phyloP scores from a whole-genome alignment of 2,329 filamentous ascomycete species.

The Cordyceps javanica region DNA sequence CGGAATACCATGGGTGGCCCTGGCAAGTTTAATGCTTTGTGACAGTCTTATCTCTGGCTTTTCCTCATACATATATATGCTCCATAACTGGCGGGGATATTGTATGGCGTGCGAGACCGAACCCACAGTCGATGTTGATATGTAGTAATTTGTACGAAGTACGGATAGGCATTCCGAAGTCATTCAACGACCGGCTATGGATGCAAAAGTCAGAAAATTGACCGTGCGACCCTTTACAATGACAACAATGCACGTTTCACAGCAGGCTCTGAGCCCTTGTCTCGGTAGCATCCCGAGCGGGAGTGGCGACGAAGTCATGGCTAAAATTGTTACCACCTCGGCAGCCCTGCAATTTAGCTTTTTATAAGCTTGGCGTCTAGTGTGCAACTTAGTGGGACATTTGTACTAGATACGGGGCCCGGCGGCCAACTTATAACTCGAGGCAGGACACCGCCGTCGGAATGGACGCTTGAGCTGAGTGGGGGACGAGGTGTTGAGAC shows the following conservation, averaged over 20 bases:
- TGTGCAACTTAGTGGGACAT: not conserved
- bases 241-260: not conserved
- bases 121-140: not conserved
- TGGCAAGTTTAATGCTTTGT: not conserved
- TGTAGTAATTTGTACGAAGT: not conserved
- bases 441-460: not conserved
- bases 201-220: no score
- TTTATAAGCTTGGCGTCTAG: slow-evolving; percentile 11
- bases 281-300: not conserved
- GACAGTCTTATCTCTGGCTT: not conserved
- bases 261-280: not conserved
- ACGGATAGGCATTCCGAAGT: no score
- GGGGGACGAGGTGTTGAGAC: not conserved
- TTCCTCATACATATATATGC: not conserved
- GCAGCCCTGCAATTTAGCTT: not conserved
- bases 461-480: not conserved
- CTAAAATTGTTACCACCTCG: not conserved
- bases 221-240: no score
- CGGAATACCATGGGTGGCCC: not conserved
- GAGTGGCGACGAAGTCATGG: not conserved
- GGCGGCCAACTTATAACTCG: not conserved
- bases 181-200: no score
- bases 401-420: not conserved
- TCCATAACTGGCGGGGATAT: not conserved
- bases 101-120: not conserved